Conservation (phyloP, 495 filamentous ascomycete genomes). For the Acidomyces sp. region DNA sequence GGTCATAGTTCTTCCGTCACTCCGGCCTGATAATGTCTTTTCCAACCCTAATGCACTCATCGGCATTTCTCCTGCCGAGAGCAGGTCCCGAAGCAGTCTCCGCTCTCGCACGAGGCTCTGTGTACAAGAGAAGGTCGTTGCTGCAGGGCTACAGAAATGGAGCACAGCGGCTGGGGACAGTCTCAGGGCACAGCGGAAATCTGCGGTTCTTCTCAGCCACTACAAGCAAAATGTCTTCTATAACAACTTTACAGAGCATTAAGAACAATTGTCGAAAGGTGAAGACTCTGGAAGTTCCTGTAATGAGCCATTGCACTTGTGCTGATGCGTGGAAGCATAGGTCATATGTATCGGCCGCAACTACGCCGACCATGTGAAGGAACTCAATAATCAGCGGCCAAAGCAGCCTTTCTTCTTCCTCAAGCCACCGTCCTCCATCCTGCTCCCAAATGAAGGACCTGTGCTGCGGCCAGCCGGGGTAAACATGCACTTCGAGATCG, state of each 20-base stretch:
- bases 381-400: constrained; percentile 73
- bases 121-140: not conserved
- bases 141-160: not conserved
- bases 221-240: constrained; percentile 2
- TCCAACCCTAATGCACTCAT: not conserved
- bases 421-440: constrained; percentile 75
- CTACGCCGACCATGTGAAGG: constrained; percentile 78
- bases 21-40: not conserved
- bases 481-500: constrained; percentile 86
- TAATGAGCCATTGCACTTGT: not conserved
- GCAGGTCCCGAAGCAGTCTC: not conserved
- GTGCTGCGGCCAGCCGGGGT: constrained; percentile 70
- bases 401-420: constrained; percentile 98
- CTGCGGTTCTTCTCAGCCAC: constrained; percentile 1
- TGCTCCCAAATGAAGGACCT: constrained; percentile 64
- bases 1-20: too few species aligned
- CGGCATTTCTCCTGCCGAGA: too few species aligned
- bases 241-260: constrained; percentile 10
- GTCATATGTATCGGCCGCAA: constrained; percentile 96
- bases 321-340: constrained; percentile 26
- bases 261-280: constrained; percentile 19
- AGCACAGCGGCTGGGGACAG: not conserved
- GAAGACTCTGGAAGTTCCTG: not conserved
- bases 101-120: not conserved
- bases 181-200: not conserved